Evolutionary conservation across 352 stramenopile species (phyloP), one percentile per base, ranked within the genome.

Genomic region (Pilasporangium apinafurcum): DNA sequence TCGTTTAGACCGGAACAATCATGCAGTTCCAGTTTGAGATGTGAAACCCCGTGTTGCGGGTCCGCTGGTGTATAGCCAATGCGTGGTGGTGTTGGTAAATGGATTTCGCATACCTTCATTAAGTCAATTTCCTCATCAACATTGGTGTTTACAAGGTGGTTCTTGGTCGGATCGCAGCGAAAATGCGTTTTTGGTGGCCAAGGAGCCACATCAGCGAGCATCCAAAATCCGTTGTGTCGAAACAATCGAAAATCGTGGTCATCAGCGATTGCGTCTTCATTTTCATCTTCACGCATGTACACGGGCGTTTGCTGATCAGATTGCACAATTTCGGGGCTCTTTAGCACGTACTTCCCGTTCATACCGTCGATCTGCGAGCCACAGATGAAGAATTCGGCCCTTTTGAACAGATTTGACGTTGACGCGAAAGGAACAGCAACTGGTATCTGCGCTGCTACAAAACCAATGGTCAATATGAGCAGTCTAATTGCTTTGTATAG

Each of bases 211-310:
- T 86, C 66, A 0, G 66, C 68, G 29, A 87, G 62, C 62, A 83
- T 66, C 74, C 71, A 87, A 44, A 84, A 84, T 24, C 70, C 71
- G 14, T 75, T 62, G 58, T 81, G 63, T 25, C 74, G 61, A 34
- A 79, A 78, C 14, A 87, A 48, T 0, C 68, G 70, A 37, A 80
- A 80, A 37, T 87, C 72, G 20, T 25, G 45, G 20, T 58, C 25
- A 3, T 41, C 28, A 10, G 31, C 22, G 7, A 40, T 30, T 4
- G 48, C 28, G 1, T 53, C 43, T 1, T 63, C 47, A 1, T 56
- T 40, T 14, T 65, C 41, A 25, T 85, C 71, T 54, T 72, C 56
- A 13, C 68, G 56, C 12, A 68, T 45, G 28, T 63, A 84, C 22
- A 79, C 60, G 2, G 68, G 68, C 5, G 65, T 72, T 8, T 62